phyloP scores from a whole-genome alignment of 352 stramenopile genomes.

The Albugo laibachii region DNA sequence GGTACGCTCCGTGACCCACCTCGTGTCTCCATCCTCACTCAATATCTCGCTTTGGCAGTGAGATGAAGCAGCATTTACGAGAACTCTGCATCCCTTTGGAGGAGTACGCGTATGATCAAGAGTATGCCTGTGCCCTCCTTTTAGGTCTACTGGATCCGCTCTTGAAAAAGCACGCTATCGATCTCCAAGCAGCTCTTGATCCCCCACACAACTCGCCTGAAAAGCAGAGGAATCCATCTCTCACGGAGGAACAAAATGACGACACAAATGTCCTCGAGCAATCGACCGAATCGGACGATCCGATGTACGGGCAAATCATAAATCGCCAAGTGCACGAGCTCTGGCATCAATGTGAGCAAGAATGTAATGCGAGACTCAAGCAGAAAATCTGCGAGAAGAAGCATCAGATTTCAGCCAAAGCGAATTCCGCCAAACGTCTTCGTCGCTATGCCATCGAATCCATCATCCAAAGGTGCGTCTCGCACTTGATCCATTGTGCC shows the following conservation, averaged over 20 bases:
- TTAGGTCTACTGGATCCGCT: slow-evolving; percentile 52
- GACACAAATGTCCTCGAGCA: slow-evolving; percentile 4
- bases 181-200: slow-evolving; percentile 8
- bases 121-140: slow-evolving; percentile 46
- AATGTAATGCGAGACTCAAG: slow-evolving; percentile 30
- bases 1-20: slow-evolving; percentile 7
- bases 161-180: slow-evolving; percentile 28
- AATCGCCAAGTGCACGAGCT: slow-evolving; percentile 49
- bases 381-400: slow-evolving; percentile 69
- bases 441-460: slow-evolving; percentile 24
- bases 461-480: slow-evolving; percentile 45
- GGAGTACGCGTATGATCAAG: slow-evolving; percentile 65
- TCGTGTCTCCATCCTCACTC: neutral
- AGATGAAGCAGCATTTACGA: slow-evolving; percentile 75
- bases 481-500: neutral
- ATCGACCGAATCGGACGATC: slow-evolving; percentile 4
- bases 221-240: neutral
- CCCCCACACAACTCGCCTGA: neutral
- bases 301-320: slow-evolving; percentile 50
- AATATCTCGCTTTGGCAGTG: slow-evolving; percentile 12
- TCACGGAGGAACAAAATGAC: slow-evolving; percentile 4
- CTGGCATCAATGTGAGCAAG: slow-evolving; percentile 28
- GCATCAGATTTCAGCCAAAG: slow-evolving; percentile 36
- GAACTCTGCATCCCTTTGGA: slow-evolving; percentile 67
- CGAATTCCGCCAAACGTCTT: slow-evolving; percentile 37